phyloP scores from a whole-genome alignment of 2,329 filamentous ascomycete species.

The Curvularia spicifera region DNA sequence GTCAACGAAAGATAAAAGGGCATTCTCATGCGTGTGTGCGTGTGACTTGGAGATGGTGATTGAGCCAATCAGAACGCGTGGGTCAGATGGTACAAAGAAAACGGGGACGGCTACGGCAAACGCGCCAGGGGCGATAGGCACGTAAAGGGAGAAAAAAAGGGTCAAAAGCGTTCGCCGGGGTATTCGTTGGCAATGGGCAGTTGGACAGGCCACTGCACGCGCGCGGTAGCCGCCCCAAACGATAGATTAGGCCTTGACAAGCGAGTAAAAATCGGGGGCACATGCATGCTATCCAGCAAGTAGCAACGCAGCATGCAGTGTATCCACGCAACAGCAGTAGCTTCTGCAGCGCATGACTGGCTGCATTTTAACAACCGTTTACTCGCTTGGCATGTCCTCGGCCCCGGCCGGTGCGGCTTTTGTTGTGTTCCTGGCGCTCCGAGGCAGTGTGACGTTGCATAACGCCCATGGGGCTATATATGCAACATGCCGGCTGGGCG shows the following conservation, averaged over 20 bases:
- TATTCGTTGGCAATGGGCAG: not conserved
- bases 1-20: not conserved
- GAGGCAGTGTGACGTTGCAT: conserved; percentile 29
- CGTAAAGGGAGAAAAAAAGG: not conserved
- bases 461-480: conserved; percentile 1
- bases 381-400: conserved; percentile 27
- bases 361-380: not conserved
- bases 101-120: not conserved
- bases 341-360: conserved; percentile 19
- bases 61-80: conserved; percentile 1
- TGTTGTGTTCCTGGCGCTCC: not conserved
- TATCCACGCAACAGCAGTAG: conserved; percentile 24
- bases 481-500: conserved; percentile 25
- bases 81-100: not conserved
- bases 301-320: conserved; percentile 27
- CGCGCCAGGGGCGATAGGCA: conserved; percentile 3
- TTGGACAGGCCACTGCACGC: not conserved
- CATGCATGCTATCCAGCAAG: not conserved
- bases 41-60: not conserved
- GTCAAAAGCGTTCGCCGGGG: not conserved
- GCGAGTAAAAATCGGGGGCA: not conserved
- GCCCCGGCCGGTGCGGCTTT: not conserved
- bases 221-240: conserved; percentile 23
- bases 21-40: conserved; percentile 13
- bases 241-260: conserved; percentile 17